Evolutionary conservation across 352 stramenopile species (phyloP).

Genomic region (Pythium volutum): DNA sequence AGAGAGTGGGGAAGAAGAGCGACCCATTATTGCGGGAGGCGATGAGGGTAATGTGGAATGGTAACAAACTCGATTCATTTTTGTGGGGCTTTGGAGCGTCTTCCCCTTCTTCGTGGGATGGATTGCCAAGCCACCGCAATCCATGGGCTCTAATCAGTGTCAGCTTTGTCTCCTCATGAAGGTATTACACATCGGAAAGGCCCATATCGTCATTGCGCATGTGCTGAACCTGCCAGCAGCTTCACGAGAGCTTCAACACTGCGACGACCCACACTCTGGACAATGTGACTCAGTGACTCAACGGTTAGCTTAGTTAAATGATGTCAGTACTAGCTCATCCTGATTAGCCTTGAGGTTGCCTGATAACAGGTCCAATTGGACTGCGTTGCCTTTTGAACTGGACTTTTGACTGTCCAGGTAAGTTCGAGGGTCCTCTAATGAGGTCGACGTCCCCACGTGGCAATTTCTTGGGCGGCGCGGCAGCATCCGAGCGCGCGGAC

Average conservation of each 20-base stretch:
- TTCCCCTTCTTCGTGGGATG: not conserved
- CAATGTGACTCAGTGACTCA: not conserved
- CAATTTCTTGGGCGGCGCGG: slow-evolving; percentile 19
- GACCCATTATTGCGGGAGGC: not conserved
- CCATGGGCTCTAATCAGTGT: too few species aligned
- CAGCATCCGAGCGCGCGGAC: not conserved
- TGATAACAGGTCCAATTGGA: slow-evolving; percentile 22
- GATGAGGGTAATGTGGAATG: not conserved
- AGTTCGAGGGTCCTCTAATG: slow-evolving; percentile 16
- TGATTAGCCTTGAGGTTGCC: not conserved
- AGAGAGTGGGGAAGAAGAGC: slow-evolving; percentile 31
- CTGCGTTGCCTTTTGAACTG: slow-evolving; percentile 6
- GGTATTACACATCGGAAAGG: not conserved
- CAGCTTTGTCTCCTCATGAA: too few species aligned
- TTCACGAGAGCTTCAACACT: slow-evolving; percentile 6
- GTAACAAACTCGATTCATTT: slow-evolving; percentile 1
- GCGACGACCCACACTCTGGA: slow-evolving; percentile 8
- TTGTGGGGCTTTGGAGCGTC: not conserved
- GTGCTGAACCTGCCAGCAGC: not conserved
- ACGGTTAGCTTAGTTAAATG: not conserved
- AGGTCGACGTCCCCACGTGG: slow-evolving; percentile 23
- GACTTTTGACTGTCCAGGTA: not conserved
- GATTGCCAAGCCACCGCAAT: too few species aligned
- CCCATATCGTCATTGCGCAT: too few species aligned
- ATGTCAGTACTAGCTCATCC: not conserved